These are phyloP conservation scores for Castanea sativa DNA, from an alignment of 306 rosid species.

Conservation along the genomic window DNA sequence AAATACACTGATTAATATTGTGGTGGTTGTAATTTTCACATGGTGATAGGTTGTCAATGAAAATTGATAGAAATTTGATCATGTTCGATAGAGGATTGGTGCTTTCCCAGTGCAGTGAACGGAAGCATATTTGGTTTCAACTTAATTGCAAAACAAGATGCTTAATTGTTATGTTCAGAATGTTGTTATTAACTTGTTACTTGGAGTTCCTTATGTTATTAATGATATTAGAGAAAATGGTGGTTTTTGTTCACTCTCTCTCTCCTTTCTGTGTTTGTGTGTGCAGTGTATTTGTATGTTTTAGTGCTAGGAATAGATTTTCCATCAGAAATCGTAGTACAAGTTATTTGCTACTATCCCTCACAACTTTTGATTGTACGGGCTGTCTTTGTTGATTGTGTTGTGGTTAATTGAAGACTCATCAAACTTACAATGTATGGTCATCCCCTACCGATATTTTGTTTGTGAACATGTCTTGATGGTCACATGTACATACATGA, in stretches of 20 bases:
- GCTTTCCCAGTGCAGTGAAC: neutral
- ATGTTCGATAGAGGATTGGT: neutral
- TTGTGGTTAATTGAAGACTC: neutral
- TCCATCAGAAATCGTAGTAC: conserved; percentile 2
- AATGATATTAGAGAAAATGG: neutral
- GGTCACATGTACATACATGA: neutral
- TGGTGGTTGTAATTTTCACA: neutral
- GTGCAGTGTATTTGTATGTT: neutral
- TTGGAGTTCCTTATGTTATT: neutral
- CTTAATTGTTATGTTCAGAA: neutral
- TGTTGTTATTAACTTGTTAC: neutral
- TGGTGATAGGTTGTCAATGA: no score
- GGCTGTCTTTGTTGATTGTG: conserved; percentile 16
- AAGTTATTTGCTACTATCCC: conserved; percentile 5
- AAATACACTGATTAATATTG: neutral
- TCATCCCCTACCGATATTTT: neutral
- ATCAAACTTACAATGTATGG: neutral
- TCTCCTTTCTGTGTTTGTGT: neutral
- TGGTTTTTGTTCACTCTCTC: neutral
- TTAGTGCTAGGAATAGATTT: conserved; percentile 5
- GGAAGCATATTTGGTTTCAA: neutral
- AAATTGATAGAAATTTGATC: neutral
- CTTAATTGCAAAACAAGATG: neutral
- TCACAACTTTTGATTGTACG: neutral
- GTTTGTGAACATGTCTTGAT: neutral